Evolutionary conservation across 805 yeast species (phyloP).

Genomic region (Tetrapisispora namnaoensis): DNA sequence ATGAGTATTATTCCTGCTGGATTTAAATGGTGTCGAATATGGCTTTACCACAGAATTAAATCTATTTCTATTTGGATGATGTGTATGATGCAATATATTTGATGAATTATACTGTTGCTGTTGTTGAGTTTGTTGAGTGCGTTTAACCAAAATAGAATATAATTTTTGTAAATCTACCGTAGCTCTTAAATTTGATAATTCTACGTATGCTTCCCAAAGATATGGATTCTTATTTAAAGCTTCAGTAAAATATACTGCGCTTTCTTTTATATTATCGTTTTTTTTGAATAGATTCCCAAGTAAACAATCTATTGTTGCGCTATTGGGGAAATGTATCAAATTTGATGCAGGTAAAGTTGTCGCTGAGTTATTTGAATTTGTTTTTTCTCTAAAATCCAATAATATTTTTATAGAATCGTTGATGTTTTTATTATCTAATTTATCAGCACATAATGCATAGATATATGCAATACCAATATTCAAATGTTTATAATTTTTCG

Average conservation of each 20-base stretch:
- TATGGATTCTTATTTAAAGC: conserved; percentile 69
- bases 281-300: conserved; percentile 59
- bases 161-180: conserved; percentile 36
- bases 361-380: not conserved
- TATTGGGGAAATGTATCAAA: conserved; percentile 43
- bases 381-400: not conserved
- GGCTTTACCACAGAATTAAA: conserved; percentile 1
- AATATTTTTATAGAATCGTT: conserved; percentile 10
- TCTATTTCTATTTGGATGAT: not conserved
- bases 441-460: conserved; percentile 51
- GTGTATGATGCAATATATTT: not conserved
- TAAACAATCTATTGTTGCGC: conserved; percentile 56
- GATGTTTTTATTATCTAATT: conserved; percentile 9
- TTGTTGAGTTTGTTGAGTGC: conserved; percentile 2
- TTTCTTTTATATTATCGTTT: conserved; percentile 51
- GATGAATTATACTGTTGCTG: not conserved
- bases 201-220: conserved; percentile 79
- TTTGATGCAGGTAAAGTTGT: conserved; percentile 1
- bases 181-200: conserved; percentile 63
- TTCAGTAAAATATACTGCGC: conserved; percentile 56
- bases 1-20: conserved; percentile 5
- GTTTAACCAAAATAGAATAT: conserved; percentile 6
- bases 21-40: conserved; percentile 9
- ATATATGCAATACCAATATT: conserved; percentile 72
- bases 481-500: conserved; percentile 28